These are phyloP conservation scores for Trichaptum fuscoviolaceum DNA, from an alignment of 768 basidiomycete genomes.

Conservation along the genomic window DNA sequence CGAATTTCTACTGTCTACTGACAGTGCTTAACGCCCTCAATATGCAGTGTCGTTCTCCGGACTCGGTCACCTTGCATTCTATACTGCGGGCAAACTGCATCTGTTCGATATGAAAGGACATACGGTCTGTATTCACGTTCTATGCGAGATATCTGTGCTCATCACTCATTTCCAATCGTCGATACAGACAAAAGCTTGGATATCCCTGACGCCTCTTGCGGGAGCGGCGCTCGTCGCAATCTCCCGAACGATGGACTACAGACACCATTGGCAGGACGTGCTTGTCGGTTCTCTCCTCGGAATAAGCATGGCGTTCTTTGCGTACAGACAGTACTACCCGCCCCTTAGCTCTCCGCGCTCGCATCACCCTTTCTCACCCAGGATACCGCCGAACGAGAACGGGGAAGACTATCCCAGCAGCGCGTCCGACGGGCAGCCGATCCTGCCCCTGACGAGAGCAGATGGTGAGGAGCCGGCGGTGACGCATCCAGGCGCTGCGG, in stretches of 20 bases:
- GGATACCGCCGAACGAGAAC: conserved; percentile 41
- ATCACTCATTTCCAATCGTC: conserved; percentile 4
- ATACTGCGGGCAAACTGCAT: conserved; percentile 89
- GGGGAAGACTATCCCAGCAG: not conserved
- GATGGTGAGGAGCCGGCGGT: not conserved
- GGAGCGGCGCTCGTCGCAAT: conserved; percentile 78
- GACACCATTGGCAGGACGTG: conserved; percentile 94
- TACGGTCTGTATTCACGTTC: conserved; percentile 36
- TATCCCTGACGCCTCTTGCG: conserved; percentile 68
- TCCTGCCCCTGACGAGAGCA: not conserved
- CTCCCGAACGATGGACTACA: conserved; percentile 87
- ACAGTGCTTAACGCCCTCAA: not conserved
- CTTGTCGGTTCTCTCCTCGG: conserved; percentile 76
- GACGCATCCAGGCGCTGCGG: not conserved
- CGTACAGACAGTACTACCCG: conserved; percentile 83
- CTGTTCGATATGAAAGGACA: conserved; percentile 81
- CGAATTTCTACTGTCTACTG: not conserved
- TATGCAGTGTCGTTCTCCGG: conserved; percentile 85
- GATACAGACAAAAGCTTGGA: conserved; percentile 71
- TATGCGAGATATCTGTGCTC: not conserved
- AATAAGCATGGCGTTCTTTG: conserved; percentile 60
- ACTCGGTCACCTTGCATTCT: conserved; percentile 82
- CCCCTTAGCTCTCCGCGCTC: conserved; percentile 55
- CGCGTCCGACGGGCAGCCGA: not conserved
- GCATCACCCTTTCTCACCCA: conserved; percentile 70